These are phyloP conservation scores for Thalassiosira allenii DNA, from an alignment of 352 stramenopile genomes.

Conservation along the genomic window DNA sequence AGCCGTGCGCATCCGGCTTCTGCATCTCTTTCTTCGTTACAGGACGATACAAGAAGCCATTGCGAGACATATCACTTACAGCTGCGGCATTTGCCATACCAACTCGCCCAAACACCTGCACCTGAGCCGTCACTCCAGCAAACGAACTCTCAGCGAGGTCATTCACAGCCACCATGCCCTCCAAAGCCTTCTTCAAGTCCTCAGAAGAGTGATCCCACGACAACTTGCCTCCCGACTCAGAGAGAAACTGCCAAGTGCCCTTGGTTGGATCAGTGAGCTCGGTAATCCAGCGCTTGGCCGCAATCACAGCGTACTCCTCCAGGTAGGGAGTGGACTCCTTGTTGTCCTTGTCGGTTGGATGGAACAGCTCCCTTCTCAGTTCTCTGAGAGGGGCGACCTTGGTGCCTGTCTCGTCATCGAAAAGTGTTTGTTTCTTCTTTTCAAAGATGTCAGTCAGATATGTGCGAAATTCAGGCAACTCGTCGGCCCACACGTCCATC, in stretches of 20 bases:
- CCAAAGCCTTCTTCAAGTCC: constrained; percentile 20
- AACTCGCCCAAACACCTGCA: constrained; percentile 35
- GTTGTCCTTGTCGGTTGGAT: no score
- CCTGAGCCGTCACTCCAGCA: constrained; percentile 18
- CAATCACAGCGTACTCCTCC: no score
- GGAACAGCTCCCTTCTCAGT: no score
- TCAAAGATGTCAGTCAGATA: no score
- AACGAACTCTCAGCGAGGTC: constrained; percentile 36
- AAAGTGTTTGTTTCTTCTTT: no score
- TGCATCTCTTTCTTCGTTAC: constrained; percentile 11
- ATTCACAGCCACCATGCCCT: constrained; percentile 27
- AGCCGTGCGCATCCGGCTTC: constrained; percentile 2
- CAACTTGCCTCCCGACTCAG: constrained; percentile 11
- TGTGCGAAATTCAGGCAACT: no score
- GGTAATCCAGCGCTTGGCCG: no score
- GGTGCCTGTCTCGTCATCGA: no score
- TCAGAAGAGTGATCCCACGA: constrained; percentile 27
- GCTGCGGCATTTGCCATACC: constrained; percentile 23
- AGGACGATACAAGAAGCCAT: constrained; percentile 22
- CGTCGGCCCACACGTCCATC: no score
- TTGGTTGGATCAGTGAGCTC: no score
- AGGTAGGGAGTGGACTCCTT: no score
- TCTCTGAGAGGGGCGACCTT: no score
- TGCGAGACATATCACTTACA: constrained; percentile 21
- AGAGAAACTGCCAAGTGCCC: constrained; percentile 33